Conservation (phyloP, 192 early-diverging fungal genomes). For the Rhizophagus sp. region DNA sequence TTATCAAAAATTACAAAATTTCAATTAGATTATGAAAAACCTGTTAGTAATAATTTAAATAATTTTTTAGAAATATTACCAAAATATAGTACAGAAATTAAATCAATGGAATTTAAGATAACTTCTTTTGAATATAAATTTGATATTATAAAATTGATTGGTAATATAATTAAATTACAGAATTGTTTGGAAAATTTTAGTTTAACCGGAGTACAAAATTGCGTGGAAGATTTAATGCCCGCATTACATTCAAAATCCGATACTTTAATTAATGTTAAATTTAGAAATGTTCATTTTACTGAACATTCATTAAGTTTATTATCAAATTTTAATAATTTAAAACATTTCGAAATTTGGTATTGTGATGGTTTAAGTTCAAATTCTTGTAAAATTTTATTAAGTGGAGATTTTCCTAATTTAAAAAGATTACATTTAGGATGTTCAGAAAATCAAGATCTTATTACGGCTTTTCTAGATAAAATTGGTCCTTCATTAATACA, state of each 20-base stretch:
- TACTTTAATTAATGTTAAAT: not conserved
- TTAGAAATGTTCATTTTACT: conserved; percentile 6
- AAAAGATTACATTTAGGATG: not conserved
- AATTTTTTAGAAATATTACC: not conserved
- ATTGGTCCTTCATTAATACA: not conserved
- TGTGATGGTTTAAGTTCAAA: conserved; percentile 1
- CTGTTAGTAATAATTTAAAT: conserved; percentile 3
- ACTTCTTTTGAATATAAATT: conserved; percentile 9
- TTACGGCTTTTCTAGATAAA: not conserved
- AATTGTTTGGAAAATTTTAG: not conserved
- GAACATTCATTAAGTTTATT: not conserved
- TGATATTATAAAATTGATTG: not conserved
- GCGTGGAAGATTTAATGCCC: not conserved
- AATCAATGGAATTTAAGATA: not conserved
- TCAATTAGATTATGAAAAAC: not conserved
- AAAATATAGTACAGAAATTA: not conserved
- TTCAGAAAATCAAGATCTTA: not conserved
- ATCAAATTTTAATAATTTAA: not conserved
- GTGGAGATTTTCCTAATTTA: not conserved
- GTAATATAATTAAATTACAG: not conserved
- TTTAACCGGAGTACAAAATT: not conserved
- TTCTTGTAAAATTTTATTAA: not conserved
- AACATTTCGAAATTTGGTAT: not conserved
- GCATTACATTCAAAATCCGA: not conserved
- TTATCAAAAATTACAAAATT: not conserved